These are phyloP conservation scores for Blepharisma stoltei DNA, from an alignment of 73 alveolate genomes.

Conservation along the genomic window DNA sequence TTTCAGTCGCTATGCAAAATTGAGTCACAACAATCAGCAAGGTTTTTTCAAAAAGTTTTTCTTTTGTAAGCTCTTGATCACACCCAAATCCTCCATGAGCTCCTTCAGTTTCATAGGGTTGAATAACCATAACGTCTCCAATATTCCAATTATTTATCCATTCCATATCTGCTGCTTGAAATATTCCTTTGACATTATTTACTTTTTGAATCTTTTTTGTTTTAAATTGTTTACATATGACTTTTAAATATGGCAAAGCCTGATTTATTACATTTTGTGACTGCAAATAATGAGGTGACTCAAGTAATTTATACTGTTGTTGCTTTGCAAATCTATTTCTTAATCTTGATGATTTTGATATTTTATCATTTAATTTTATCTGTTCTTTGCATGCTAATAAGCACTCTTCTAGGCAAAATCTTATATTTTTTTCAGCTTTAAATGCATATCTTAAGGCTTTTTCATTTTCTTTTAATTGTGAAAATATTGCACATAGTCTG, in stretches of 20 bases:
- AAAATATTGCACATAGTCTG: slow-evolving; percentile 75
- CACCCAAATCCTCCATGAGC: slow-evolving; percentile 72
- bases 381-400: slow-evolving; percentile 27
- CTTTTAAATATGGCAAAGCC: neutral
- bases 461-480: slow-evolving; percentile 62
- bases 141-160: slow-evolving; percentile 88
- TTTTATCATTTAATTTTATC: neutral
- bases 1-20: slow-evolving; percentile 90
- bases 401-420: slow-evolving; percentile 45
- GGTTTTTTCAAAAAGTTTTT: slow-evolving; percentile 86
- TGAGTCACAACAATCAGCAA: slow-evolving; percentile 77
- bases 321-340: neutral
- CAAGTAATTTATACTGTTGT: neutral
- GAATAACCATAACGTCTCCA: slow-evolving; percentile 88
- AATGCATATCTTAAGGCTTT: slow-evolving; percentile 74
- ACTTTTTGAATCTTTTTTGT: neutral
- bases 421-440: slow-evolving; percentile 57
- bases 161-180: slow-evolving; percentile 64
- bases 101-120: slow-evolving; percentile 79
- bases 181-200: slow-evolving; percentile 29
- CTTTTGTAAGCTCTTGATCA: slow-evolving; percentile 82
- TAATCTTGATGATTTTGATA: neutral
- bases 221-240: neutral
- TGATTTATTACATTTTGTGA: slow-evolving; percentile 1
- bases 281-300: slow-evolving; percentile 6